Conservation (phyloP, 148 eudicot genomes). For the Silene uniflora region DNA sequence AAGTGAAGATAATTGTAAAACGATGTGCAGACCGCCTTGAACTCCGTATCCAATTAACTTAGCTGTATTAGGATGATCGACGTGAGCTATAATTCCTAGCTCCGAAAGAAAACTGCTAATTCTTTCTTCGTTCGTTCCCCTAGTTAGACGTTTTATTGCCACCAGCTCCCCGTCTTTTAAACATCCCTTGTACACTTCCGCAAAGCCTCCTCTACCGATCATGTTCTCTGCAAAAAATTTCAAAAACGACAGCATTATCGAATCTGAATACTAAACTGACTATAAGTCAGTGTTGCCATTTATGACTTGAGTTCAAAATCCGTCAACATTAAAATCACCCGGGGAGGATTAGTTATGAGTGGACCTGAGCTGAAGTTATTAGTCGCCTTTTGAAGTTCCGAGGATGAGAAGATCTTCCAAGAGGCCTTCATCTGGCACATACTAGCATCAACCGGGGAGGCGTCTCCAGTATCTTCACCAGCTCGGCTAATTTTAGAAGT, state of each 20-base stretch:
- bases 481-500: constrained; percentile 36
- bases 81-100: constrained; percentile 83
- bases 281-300: too few species aligned
- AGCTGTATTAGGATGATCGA: constrained; percentile 78
- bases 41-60: constrained; percentile 77
- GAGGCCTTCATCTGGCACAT: constrained; percentile 40
- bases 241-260: neutral
- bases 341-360: neutral
- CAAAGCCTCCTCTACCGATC: constrained; percentile 75
- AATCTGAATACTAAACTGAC: too few species aligned
- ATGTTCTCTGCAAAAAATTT: constrained; percentile 44
- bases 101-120: constrained; percentile 56
- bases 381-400: constrained; percentile 64
- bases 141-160: constrained; percentile 59
- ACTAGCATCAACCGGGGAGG: constrained; percentile 23
- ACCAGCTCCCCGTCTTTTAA: constrained; percentile 55
- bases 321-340: neutral
- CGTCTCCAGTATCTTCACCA: constrained; percentile 21
- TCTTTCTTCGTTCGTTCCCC: constrained; percentile 58
- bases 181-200: constrained; percentile 71
- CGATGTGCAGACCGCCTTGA: constrained; percentile 62
- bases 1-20: constrained; percentile 63
- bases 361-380: constrained; percentile 57
- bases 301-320: neutral
- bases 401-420: constrained; percentile 66